These are phyloP conservation scores for Friedmanniomyces simplex DNA, from an alignment of 495 filamentous ascomycete genomes.

Conservation along the genomic window DNA sequence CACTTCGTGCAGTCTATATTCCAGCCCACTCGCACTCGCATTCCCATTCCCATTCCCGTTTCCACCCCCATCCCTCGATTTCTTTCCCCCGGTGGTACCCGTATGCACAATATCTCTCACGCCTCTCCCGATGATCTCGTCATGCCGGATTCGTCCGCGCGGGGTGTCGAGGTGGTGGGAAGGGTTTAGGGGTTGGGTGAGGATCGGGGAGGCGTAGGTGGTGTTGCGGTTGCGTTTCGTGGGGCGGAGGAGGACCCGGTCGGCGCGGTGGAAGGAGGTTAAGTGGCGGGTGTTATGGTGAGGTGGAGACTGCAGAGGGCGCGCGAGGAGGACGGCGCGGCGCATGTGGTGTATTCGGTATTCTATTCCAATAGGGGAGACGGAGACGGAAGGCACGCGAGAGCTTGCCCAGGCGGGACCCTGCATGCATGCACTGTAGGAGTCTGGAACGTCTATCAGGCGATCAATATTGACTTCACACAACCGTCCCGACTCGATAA, in stretches of 20 bases:
- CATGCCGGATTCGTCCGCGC: constrained; percentile 44
- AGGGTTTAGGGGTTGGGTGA: constrained; percentile 41
- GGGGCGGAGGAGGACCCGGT: constrained; percentile 45
- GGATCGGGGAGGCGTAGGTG: constrained; percentile 28
- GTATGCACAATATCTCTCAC: constrained; percentile 45
- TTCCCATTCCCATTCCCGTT: too few species aligned
- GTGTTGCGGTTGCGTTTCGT: constrained; percentile 23
- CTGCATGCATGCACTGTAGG: neutral
- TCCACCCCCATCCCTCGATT: neutral
- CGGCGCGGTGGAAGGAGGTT: constrained; percentile 31
- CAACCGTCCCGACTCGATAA: too few species aligned
- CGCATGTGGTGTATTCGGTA: neutral
- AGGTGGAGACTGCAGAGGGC: neutral
- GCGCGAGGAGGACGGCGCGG: neutral
- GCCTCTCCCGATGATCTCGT: constrained; percentile 53
- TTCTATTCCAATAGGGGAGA: neutral
- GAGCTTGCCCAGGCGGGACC: too few species aligned
- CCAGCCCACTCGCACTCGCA: constrained; percentile 5
- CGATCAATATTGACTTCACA: too few species aligned
- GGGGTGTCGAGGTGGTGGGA: constrained; percentile 39
- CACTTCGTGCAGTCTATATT: constrained; percentile 49
- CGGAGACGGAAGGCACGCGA: neutral
- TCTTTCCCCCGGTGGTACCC: constrained; percentile 41
- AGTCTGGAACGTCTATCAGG: neutral
- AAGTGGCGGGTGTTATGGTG: neutral